These are phyloP conservation scores for Parascedosporium putredinis DNA, from an alignment of 2,329 filamentous ascomycete species.

Conservation along the genomic window DNA sequence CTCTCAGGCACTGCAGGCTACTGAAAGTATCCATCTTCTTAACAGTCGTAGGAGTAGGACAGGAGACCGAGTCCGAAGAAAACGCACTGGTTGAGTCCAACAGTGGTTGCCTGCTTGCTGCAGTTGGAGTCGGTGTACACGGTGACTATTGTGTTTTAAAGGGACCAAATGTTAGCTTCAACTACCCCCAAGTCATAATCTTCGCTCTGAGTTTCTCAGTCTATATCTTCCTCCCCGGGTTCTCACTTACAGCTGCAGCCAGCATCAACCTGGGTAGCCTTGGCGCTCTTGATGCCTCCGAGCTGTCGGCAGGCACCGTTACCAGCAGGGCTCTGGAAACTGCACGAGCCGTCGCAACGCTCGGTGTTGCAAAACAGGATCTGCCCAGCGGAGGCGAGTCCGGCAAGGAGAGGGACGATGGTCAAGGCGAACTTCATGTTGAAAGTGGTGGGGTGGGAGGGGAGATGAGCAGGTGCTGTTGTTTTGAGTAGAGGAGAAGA, in stretches of 20 bases:
- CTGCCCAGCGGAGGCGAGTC: background rate
- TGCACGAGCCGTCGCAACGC: constrained; percentile 1
- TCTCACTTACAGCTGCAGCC: constrained; percentile 4
- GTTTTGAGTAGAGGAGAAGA: too few relatives aligned
- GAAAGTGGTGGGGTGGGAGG: background rate
- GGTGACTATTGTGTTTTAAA: background rate
- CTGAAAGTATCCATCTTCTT: too few relatives aligned
- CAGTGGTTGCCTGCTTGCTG: background rate
- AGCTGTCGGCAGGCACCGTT: background rate
- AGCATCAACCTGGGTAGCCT: background rate
- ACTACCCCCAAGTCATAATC: background rate
- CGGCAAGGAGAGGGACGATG: background rate
- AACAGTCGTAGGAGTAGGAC: background rate
- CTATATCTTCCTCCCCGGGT: too few relatives aligned
- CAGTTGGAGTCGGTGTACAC: constrained; percentile 1
- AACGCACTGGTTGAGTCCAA: background rate
- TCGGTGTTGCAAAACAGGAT: background rate
- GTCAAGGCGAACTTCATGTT: background rate
- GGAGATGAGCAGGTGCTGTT: background rate
- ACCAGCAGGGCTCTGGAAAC: background rate
- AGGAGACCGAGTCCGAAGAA: background rate
- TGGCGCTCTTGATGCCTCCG: background rate
- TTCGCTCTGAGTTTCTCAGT: background rate
- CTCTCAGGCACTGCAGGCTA: too few relatives aligned
- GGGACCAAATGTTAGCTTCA: background rate